Evolutionary conservation across 164 flowering plant genomes (phyloP), one percentile per base, ranked within the genome.

Genomic region (Echeveria elegans): DNA sequence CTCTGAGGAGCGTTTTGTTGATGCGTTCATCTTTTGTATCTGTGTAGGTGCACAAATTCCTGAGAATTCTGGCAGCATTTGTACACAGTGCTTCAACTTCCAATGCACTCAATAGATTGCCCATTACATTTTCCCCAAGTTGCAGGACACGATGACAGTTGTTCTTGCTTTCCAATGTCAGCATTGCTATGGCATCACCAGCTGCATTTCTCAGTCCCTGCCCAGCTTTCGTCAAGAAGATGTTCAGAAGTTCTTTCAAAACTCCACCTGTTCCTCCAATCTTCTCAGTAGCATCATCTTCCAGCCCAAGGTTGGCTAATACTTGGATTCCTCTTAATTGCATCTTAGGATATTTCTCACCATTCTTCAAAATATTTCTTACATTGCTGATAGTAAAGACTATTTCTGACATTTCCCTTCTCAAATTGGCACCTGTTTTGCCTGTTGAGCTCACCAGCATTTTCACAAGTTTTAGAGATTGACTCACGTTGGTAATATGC

Each of bases 251-350:
- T 66, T 78, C 89, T 70, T 75, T 85, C 0, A 94, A 68, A 21
- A 91, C 72, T 32, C 96, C 91, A 29, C 98, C 97, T 4, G 98
- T 91, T 47, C 84, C 78, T n/a, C 97, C 97, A 62, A 94, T 89
- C 75, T 82, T 89, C 72, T 94, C 97, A 21, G 86, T 85, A 28
- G 92, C 93, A 28, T 86, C 87, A 52, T 77, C 89, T 48, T 88
- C 97, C 48, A 88, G 29, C 5, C 90, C 96, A 72, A 94, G 73
- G 68, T 79, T 80, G 5, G 89, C 85, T 68, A 94, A 70, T 28
- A 94, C 86, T 28, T 89, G 87, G 6, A 87, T 86, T 23, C 87
- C 87, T 29, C 86, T 68, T 66, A 77, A 73, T 66, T 88, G 99
- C 62, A 94, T 74, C 53, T 47, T 23, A 6, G 87, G 81, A 43